Evolutionary conservation across 2,329 filamentous ascomycete species (phyloP).

Genomic region (Metarhizium album): DNA sequence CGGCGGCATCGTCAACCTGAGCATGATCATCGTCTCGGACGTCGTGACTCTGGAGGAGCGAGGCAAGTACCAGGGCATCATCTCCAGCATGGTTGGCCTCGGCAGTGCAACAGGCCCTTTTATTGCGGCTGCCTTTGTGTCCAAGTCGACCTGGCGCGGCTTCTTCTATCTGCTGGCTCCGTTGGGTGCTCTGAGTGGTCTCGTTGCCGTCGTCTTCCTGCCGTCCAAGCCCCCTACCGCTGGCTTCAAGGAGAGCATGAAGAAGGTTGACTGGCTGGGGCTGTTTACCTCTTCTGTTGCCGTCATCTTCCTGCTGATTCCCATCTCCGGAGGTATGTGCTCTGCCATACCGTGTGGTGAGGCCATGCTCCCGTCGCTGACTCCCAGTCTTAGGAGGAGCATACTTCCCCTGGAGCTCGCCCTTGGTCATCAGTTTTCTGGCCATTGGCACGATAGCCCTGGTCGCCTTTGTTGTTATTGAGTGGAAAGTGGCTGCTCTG

Average conservation of each 20-base stretch:
- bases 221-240: slow-evolving; percentile 40
- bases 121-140: slow-evolving; percentile 6
- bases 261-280: too few species aligned
- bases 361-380: too few species aligned
- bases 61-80: slow-evolving; percentile 36
- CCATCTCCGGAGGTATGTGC: too few species aligned
- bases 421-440: too few species aligned
- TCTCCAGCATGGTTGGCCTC: too few species aligned
- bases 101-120: too few species aligned
- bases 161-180: slow-evolving; percentile 40
- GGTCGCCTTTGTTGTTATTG: slow-evolving; percentile 49
- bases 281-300: too few species aligned
- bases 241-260: slow-evolving; percentile 18
- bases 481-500: slow-evolving; percentile 59
- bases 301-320: too few species aligned
- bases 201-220: slow-evolving; percentile 35
- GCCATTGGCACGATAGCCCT: too few species aligned
- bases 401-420: too few species aligned
- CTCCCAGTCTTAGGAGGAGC: too few species aligned
- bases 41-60: slow-evolving; percentile 47
- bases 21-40: slow-evolving; percentile 53
- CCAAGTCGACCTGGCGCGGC: slow-evolving; percentile 28
- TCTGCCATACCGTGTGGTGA: too few species aligned
- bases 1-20: slow-evolving; percentile 47
- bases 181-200: slow-evolving; percentile 32